Conservation (phyloP, 75 land plant species). For the Selaginella moellendorffii region DNA sequence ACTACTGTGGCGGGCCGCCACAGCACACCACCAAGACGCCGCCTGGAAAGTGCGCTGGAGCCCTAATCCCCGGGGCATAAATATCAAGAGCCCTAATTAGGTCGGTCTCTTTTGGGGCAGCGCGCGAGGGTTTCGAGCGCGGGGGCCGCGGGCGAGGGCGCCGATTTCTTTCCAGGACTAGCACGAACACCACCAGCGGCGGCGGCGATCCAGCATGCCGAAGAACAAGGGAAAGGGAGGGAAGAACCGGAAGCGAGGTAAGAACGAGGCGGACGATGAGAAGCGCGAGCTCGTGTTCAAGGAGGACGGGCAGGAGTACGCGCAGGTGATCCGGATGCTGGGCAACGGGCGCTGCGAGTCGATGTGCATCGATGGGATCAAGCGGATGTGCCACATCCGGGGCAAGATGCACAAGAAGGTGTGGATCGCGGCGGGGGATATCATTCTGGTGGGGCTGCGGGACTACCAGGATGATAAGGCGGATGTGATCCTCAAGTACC, state of each 20-base stretch:
- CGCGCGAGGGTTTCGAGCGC: background rate
- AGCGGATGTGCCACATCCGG: slow-evolving; percentile 71
- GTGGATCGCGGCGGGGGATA: slow-evolving; percentile 47
- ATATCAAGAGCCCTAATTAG: too few relatives aligned
- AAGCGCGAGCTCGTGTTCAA: slow-evolving; percentile 85
- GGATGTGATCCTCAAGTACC: slow-evolving; percentile 71
- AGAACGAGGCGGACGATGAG: slow-evolving; percentile 87
- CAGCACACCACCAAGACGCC: too few relatives aligned
- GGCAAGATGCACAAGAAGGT: slow-evolving; percentile 90
- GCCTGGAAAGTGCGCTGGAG: too few relatives aligned
- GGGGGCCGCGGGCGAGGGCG: background rate
- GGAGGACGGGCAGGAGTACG: slow-evolving; percentile 74
- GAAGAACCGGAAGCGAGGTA: slow-evolving; percentile 74
- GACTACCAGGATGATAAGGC: slow-evolving; percentile 73
- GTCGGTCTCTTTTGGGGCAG: background rate
- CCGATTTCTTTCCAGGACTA: too few relatives aligned
- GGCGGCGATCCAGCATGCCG: slow-evolving; percentile 10
- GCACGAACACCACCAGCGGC: slow-evolving; percentile 17
- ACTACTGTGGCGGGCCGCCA: too few relatives aligned
- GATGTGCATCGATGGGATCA: slow-evolving; percentile 62
- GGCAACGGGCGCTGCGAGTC: slow-evolving; percentile 83
- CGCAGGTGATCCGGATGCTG: slow-evolving; percentile 65
- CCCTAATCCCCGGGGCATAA: too few relatives aligned
- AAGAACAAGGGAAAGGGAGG: slow-evolving; percentile 72
- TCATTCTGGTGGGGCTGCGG: slow-evolving; percentile 47